These are phyloP conservation scores for Dysphania ambrosioides DNA, from an alignment of 148 eudicot genomes.

Conservation along the genomic window DNA sequence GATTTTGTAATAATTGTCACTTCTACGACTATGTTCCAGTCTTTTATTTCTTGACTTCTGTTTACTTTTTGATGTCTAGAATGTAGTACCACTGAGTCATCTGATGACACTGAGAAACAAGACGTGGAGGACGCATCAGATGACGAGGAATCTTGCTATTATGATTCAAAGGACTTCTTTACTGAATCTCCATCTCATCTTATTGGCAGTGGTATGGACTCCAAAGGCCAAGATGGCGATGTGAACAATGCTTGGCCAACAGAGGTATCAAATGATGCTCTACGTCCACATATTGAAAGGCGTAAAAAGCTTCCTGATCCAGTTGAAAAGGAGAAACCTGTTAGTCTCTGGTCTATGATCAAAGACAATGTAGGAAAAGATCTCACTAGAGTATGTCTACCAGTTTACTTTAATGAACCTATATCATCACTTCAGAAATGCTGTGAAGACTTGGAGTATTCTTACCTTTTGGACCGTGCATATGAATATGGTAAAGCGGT, in stretches of 20 bases:
- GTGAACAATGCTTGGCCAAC: conserved; percentile 24
- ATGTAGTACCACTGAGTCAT: conserved; percentile 84
- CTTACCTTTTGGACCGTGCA: conserved; percentile 82
- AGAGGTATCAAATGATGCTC: conserved; percentile 18
- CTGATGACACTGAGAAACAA: conserved; percentile 82
- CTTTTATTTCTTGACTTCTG: not conserved
- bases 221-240: conserved; percentile 23
- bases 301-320: conserved; percentile 86
- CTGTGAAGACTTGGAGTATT: conserved; percentile 91
- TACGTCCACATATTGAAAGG: conserved; percentile 50
- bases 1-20: not conserved
- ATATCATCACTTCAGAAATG: conserved; percentile 92
- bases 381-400: conserved; percentile 90
- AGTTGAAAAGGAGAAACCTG: conserved; percentile 81
- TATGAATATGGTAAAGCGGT: conserved; percentile 83
- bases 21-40: not conserved
- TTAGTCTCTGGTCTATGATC: conserved; percentile 96
- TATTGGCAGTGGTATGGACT: conserved; percentile 17
- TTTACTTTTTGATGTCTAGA: conserved; percentile 39
- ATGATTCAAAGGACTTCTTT: conserved; percentile 70
- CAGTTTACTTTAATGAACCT: conserved; percentile 97
- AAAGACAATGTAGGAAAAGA: conserved; percentile 97
- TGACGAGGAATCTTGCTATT: conserved; percentile 63
- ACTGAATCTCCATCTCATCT: conserved; percentile 30
- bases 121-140: conserved; percentile 76